phyloP scores from a whole-genome alignment of 2,329 filamentous ascomycete genomes.

The Blastomyces emzantsi region DNA sequence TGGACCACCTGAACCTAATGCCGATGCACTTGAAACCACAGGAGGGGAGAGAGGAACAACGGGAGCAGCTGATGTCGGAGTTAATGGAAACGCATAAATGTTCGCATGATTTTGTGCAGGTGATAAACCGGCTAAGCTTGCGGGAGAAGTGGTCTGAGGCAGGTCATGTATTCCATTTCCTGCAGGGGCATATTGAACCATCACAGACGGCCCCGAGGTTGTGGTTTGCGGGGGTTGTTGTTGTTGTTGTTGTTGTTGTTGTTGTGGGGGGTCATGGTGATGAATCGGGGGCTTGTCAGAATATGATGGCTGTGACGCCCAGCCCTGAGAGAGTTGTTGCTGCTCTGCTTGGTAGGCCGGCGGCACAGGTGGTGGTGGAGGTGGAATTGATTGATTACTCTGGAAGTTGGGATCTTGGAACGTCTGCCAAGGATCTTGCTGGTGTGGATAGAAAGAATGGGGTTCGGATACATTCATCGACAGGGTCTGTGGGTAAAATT shows the following conservation, averaged over 20 bases:
- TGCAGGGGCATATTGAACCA: neutral
- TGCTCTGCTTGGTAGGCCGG: conserved; percentile 29
- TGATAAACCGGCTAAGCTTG: conserved; percentile 14
- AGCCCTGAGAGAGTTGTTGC: conserved; percentile 22
- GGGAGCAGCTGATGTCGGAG: conserved; percentile 18
- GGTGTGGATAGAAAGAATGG: conserved; percentile 14
- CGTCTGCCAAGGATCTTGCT: conserved; percentile 20
- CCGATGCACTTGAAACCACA: conserved; percentile 22
- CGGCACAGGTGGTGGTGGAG: conserved; percentile 36
- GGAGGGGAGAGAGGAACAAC: conserved; percentile 7
- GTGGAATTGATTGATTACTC: conserved; percentile 23
- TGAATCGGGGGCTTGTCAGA: conserved; percentile 25
- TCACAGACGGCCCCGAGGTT: conserved; percentile 6
- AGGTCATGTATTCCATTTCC: neutral
- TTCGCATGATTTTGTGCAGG: conserved; percentile 13
- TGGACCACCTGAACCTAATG: conserved; percentile 35
- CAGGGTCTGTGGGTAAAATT: conserved; percentile 15
- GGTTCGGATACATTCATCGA: conserved; percentile 2
- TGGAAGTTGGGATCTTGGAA: conserved; percentile 20
- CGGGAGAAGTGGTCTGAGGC: conserved; percentile 12
- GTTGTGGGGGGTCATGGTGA: conserved; percentile 24
- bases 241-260: too few species aligned
- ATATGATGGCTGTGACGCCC: conserved; percentile 24
- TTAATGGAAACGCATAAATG: conserved; percentile 18
- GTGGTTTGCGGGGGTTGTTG: conserved; percentile 6